Base-by-base conservation (phyloP, 305 asterid species). In the Fraxinus paxiana region DNA sequence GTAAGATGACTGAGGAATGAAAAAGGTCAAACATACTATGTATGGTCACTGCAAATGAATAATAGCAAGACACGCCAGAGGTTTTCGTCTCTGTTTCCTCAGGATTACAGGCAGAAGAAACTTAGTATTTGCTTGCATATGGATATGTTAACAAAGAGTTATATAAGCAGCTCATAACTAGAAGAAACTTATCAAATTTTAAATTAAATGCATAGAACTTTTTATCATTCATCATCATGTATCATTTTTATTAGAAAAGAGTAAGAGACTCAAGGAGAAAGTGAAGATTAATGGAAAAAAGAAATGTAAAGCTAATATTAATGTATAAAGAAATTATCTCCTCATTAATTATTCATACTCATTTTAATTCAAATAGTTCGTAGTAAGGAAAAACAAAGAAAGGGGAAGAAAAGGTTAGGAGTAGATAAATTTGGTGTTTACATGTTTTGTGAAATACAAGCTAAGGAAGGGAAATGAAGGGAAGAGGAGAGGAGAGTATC, bases 1-100 rank as follows among this genome's bases (percentile, higher is more conserved):
- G 48, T 77, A 80, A 72, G 79, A 81, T n/a, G 41, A 38, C 71
- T 77, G 74, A 30, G 24, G 70, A 46, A 63, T 17, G 30, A 84
- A 80, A 63, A 28, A 72, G 73, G 71, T 51, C 22, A 63, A 63
- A 26, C 18, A 63, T 65, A 9, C 73, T 65, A 10, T 22, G 28
- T 22, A 28, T 65, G 71, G 33, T 10, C 31, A 63, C 34, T 63
- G 71, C 71, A 63, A 63, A 63, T 63, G 71, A 63, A 22, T 63
- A n/a, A 24, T 63, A 22, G 9, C 71, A 63, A 63, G 71, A 22
- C 71, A 59, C 15, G 9, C 33, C 33, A 22, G 34, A 24, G 73
- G 46, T 31, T 69, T 6, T 28, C 31, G n/a, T 24, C 71, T 22
- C 18, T 74, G 59, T 38, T 61, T 74, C 31, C 48, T 74, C 34